phyloP scores from a whole-genome alignment of 345 rosid species.

The Excoecaria agallocha region DNA sequence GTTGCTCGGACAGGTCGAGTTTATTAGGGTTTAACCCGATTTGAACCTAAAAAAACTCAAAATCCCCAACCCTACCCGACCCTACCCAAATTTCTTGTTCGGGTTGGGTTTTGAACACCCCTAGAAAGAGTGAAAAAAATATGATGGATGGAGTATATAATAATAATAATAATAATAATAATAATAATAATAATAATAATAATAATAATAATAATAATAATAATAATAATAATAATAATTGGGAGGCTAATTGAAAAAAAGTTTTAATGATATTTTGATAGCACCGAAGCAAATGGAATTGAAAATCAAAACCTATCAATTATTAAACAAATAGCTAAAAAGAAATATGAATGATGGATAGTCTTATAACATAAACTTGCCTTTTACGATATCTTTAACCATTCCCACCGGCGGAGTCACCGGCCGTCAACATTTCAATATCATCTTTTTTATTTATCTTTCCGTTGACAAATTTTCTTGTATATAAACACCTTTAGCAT shows the following conservation, averaged over 20 bases:
- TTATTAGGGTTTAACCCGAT: too few species aligned
- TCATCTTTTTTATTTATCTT: background rate
- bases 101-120: too few species aligned
- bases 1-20: too few species aligned
- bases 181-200: too few species aligned
- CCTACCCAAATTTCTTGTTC: too few species aligned
- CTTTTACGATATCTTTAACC: conserved; percentile 6
- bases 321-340: background rate
- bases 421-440: background rate
- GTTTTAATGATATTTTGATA: background rate
- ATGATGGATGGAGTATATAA: too few species aligned
- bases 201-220: too few species aligned
- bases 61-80: too few species aligned
- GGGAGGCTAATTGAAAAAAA: background rate
- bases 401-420: conserved; percentile 3
- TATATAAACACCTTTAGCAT: background rate
- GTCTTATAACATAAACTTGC: conserved; percentile 1
- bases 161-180: too few species aligned
- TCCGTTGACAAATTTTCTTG: background rate
- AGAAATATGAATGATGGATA: background rate
- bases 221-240: too few species aligned
- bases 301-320: background rate
- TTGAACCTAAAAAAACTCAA: too few species aligned
- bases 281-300: background rate
- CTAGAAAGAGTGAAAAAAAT: too few species aligned